Evolutionary conservation across 139 green algal genomes (phyloP).

Genomic region (Coelastrella sp.): DNA sequence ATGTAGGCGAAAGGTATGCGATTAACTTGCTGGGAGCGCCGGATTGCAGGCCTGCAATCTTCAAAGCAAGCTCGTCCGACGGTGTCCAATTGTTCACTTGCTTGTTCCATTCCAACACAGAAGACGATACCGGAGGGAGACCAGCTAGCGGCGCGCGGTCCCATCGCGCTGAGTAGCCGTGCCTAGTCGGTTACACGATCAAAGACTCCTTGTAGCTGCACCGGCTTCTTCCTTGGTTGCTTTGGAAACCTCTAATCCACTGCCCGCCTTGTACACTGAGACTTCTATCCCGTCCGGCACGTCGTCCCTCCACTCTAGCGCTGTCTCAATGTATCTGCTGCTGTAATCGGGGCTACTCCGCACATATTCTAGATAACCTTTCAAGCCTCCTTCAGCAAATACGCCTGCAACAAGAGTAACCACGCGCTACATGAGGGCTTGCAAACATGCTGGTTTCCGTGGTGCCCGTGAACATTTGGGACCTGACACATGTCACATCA

Average conservation of each 20-base stretch:
- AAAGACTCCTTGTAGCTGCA: background rate
- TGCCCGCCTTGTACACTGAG: slow-evolving; percentile 46
- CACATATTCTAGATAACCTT: slow-evolving; percentile 75
- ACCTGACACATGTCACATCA: too few relatives aligned
- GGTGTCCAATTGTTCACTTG: too few relatives aligned
- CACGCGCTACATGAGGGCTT: background rate
- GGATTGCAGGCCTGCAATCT: too few relatives aligned
- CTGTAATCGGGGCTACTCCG: slow-evolving; percentile 59
- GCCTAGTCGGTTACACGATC: background rate
- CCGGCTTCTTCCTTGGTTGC: background rate
- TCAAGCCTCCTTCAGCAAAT: slow-evolving; percentile 61
- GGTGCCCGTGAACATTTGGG: too few relatives aligned
- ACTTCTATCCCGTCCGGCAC: slow-evolving; percentile 79
- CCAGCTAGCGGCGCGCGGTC: too few relatives aligned
- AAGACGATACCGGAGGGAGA: too few relatives aligned
- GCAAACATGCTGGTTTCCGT: background rate
- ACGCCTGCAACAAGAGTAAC: slow-evolving; percentile 49
- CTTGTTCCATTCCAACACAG: background rate
- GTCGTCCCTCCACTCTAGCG: slow-evolving; percentile 77
- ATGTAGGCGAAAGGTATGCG: too few relatives aligned
- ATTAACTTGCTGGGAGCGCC: too few relatives aligned
- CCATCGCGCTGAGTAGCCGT: background rate
- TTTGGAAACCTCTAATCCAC: background rate
- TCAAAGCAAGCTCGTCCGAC: too few relatives aligned
- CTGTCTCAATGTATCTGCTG: slow-evolving; percentile 56